These are phyloP conservation scores for Hygrocybe punicea DNA, from an alignment of 768 basidiomycete species.

Conservation along the genomic window DNA sequence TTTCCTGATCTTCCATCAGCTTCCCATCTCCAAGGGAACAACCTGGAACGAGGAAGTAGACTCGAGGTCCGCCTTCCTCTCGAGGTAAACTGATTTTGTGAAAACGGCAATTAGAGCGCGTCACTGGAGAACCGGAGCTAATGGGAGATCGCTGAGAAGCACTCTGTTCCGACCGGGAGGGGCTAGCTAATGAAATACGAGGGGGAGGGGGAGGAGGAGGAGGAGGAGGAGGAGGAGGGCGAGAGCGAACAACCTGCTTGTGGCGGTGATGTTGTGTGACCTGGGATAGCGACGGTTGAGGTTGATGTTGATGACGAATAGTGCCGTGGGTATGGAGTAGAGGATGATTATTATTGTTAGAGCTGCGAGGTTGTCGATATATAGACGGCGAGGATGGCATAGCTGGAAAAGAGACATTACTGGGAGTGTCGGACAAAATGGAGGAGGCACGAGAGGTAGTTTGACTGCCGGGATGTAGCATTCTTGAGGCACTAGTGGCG, in stretches of 20 bases:
- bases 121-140: slow-evolving; percentile 47
- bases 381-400: slow-evolving; percentile 32
- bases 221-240: slow-evolving; percentile 5
- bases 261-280: slow-evolving; percentile 14
- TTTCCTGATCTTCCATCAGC: slow-evolving; percentile 58
- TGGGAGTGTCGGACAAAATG: slow-evolving; percentile 39
- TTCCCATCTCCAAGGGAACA: slow-evolving; percentile 58
- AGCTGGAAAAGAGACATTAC: slow-evolving; percentile 23
- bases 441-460: slow-evolving; percentile 49
- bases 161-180: slow-evolving; percentile 10
- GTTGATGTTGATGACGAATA: slow-evolving; percentile 1
- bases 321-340: slow-evolving; percentile 40
- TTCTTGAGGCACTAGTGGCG: slow-evolving; percentile 36
- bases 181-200: not conserved
- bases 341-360: slow-evolving; percentile 23
- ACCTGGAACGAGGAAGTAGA: slow-evolving; percentile 66
- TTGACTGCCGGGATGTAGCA: slow-evolving; percentile 29
- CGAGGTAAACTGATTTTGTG: slow-evolving; percentile 63
- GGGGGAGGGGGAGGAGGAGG: not conserved
- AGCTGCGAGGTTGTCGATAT: slow-evolving; percentile 4
- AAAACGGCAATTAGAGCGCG: slow-evolving; percentile 68
- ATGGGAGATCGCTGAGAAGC: slow-evolving; percentile 20
- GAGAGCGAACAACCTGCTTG: slow-evolving; percentile 10
- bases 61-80: slow-evolving; percentile 49
- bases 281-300: slow-evolving; percentile 21